A percentile compares a stretch with the other conserved stretches of the same genome.
Evolutionary conservation across 2,329 filamentous ascomycete genomes (phyloP).

Genomic region (Drechslerella dactyloides): DNA sequence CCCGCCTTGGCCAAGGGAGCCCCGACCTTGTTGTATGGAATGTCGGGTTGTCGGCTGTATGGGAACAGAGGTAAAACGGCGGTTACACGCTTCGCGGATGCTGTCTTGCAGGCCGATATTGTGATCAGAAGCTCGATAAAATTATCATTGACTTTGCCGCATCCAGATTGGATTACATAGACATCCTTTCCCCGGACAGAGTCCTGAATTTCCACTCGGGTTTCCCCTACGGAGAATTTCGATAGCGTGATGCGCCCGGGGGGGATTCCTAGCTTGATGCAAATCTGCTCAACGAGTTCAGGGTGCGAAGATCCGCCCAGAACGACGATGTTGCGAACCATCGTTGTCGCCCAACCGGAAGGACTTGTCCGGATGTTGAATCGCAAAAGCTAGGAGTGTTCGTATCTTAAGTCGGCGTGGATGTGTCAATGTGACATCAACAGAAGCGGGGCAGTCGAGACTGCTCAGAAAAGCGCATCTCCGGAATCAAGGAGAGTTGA

Average conservation of each 20-base stretch:
- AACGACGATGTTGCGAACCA: slow-evolving; percentile 69
- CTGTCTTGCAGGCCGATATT: slow-evolving; percentile 96
- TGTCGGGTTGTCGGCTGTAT: slow-evolving; percentile 93
- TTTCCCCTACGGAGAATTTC: slow-evolving; percentile 96
- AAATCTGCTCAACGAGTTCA: slow-evolving; percentile 82
- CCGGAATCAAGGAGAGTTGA: no score
- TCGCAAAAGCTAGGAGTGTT: background rate
- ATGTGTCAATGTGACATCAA: background rate
- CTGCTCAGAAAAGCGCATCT: background rate
- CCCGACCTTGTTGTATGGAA: slow-evolving; percentile 94
- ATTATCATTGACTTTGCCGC: slow-evolving; percentile 92
- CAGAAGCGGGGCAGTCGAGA: background rate
- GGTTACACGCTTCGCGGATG: slow-evolving; percentile 89
- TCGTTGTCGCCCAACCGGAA: slow-evolving; percentile 11
- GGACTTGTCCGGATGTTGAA: background rate
- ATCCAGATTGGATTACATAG: slow-evolving; percentile 95
- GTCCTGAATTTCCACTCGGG: slow-evolving; percentile 92
- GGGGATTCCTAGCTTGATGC: slow-evolving; percentile 86
- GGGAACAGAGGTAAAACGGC: slow-evolving; percentile 94
- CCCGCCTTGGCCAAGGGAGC: slow-evolving; percentile 79
- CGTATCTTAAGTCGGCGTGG: background rate
- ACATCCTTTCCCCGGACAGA: slow-evolving; percentile 98
- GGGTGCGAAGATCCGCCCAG: slow-evolving; percentile 94
- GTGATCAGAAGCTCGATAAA: slow-evolving; percentile 97
- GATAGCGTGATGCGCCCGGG: slow-evolving; percentile 79